Base-by-base conservation (phyloP, 2,329 filamentous ascomycete species). In the Trichophyton simii region DNA sequence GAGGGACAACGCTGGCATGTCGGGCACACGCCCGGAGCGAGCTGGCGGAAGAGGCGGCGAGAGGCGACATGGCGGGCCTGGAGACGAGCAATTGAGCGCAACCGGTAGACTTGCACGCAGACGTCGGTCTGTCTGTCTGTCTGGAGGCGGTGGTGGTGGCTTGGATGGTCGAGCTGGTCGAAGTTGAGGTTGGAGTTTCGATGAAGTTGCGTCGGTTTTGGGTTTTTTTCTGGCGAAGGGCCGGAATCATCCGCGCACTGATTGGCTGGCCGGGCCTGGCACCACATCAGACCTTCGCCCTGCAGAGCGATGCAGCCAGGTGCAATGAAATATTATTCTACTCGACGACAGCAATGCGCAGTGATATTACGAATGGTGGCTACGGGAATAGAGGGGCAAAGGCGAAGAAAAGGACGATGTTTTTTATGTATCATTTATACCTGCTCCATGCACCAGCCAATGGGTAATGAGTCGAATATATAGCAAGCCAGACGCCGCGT, bases 1-100 rank as follows among this genome's bases (percentile, higher is more conserved):
- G 72, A 67, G 72, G 69, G 68, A 72, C 71, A 65, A 75, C 72
- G 38, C n/a, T 48, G 68, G 73, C 72, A 68, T 78, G 75, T 69
- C 76, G 75, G 67, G 76, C 73, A 72, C 75, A 78, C 66, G 72
- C 71, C 76, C 87, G 87, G 74, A 88, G 81, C 72, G 62, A 61
- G 52, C 83, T 79, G 77, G 84, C 84, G 74, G 87, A 84, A 73
- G 84, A 82, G 73, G 82, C 81, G 72, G 84, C 78, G 76, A 90
- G 82, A 74, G 84, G 79, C 76, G 85, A 84, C 86, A 88, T 88
- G 71, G 74, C 75, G 61, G 22, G 59, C 60, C 46, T 52, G 44
- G 50, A 59, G 60, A 54, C 65, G 67, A 65, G 68, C 68, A 70
- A 71, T 72, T 71, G 69, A 69, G 71, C 69, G 67, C 59, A 60